These are phyloP conservation scores for Calonectria crousiana DNA, from an alignment of 2,329 filamentous ascomycete genomes.

Conservation along the genomic window DNA sequence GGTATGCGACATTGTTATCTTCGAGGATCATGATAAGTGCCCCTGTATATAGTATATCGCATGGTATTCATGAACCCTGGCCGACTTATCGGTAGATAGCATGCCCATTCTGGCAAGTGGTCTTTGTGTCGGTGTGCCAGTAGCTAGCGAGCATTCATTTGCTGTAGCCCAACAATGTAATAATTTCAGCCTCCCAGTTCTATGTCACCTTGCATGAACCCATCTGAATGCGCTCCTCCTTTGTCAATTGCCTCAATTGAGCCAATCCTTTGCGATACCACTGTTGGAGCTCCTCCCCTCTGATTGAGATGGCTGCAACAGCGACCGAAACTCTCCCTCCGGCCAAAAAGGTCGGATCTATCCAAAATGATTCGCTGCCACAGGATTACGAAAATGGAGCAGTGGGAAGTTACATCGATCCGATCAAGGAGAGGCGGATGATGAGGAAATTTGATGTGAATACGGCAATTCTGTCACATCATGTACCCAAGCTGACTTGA, in stretches of 20 bases:
- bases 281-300: not conserved
- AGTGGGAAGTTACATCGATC: conserved; percentile 25
- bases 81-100: not conserved
- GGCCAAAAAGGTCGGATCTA: not conserved
- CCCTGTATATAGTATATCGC: not conserved
- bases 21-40: not conserved
- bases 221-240: not conserved
- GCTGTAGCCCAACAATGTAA: not conserved
- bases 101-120: not conserved
- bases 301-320: not conserved
- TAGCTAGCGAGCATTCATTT: not conserved
- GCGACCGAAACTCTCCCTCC: not conserved
- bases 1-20: not conserved
- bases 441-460: conserved; percentile 44
- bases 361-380: not conserved
- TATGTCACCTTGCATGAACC: not conserved
- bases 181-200: not conserved
- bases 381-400: conserved; percentile 26
- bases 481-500: not conserved
- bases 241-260: not conserved
- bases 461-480: not conserved
- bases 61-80: not conserved
- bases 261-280: not conserved
- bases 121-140: not conserved
- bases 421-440: conserved; percentile 34